Conservation (phyloP, 2,329 filamentous ascomycete species). For the Hypoxylon rubiginosum region DNA sequence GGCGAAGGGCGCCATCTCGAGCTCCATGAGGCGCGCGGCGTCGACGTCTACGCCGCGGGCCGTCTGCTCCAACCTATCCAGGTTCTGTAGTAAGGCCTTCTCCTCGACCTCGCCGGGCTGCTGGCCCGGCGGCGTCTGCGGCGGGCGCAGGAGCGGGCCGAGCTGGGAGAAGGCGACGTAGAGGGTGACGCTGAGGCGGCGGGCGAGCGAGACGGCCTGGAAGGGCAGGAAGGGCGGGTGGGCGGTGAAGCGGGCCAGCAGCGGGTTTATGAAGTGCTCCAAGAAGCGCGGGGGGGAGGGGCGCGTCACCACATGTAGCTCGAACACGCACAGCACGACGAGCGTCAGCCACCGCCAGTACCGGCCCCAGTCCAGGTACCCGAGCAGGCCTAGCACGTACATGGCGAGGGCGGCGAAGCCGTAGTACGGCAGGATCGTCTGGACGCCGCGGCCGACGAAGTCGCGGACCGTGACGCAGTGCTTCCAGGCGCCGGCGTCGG, state of each 20-base stretch:
- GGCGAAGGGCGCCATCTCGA: slow-evolving; percentile 85
- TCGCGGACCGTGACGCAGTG: slow-evolving; percentile 78
- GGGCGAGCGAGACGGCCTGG: slow-evolving; percentile 81
- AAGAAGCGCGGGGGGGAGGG: slow-evolving; percentile 65
- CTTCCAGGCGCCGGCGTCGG: slow-evolving; percentile 75
- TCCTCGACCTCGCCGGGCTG: slow-evolving; percentile 56
- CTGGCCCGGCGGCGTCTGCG: slow-evolving; percentile 49
- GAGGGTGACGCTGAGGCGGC: slow-evolving; percentile 81
- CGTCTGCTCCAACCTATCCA: slow-evolving; percentile 75
- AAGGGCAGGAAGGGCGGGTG: slow-evolving; percentile 83
- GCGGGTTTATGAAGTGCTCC: slow-evolving; percentile 59
- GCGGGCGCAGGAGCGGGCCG: slow-evolving; percentile 72
- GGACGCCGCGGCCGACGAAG: slow-evolving; percentile 76
- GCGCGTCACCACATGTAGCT: slow-evolving; percentile 69
- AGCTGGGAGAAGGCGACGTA: slow-evolving; percentile 89
- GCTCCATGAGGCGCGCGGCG: slow-evolving; percentile 75
- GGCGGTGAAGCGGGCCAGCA: slow-evolving; percentile 55
- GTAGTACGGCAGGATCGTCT: slow-evolving; percentile 72
- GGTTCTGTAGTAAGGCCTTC: slow-evolving; percentile 68
- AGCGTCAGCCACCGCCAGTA: slow-evolving; percentile 76
- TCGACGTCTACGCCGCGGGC: slow-evolving; percentile 76
- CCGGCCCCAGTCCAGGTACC: slow-evolving; percentile 76
- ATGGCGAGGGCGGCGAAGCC: slow-evolving; percentile 68
- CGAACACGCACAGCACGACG: slow-evolving; percentile 66
- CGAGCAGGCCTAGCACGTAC: slow-evolving; percentile 72